phyloP scores from a whole-genome alignment of 148 eudicot species.

The Fallopia convolvulus region DNA sequence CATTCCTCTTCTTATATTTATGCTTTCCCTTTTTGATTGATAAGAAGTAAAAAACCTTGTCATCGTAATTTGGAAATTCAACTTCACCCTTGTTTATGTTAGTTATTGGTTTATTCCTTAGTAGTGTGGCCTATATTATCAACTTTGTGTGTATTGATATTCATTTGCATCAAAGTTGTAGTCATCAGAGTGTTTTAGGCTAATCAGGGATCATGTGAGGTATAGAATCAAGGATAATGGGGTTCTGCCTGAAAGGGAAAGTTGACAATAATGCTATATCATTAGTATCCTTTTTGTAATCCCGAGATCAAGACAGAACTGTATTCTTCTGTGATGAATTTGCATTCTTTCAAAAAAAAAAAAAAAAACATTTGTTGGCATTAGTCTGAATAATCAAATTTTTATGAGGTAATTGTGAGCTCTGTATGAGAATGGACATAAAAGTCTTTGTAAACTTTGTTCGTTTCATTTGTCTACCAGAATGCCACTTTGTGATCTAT shows the following conservation, averaged over 20 bases:
- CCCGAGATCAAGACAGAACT: not conserved
- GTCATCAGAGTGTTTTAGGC: not conserved
- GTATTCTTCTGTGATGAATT: not conserved
- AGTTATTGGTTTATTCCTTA: not conserved
- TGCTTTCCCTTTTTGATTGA: conserved; percentile 1
- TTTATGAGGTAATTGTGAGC: not conserved
- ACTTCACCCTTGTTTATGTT: not conserved
- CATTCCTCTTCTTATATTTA: not conserved
- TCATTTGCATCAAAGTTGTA: not conserved
- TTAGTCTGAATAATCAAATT: not conserved
- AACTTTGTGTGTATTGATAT: not conserved
- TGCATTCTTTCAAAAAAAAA: not conserved
- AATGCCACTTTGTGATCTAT: not conserved
- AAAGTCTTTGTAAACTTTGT: not conserved
- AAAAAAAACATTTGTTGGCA: not conserved
- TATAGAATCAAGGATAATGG: not conserved
- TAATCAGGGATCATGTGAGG: not conserved
- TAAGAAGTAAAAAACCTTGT: not conserved
- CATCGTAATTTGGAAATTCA: not conserved
- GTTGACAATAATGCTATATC: not conserved
- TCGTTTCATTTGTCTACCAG: not conserved
- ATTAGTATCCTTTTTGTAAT: not conserved
- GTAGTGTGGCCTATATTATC: not conserved
- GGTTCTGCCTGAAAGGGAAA: not conserved
- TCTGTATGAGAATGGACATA: not conserved